These are phyloP conservation scores for Cylindrotheca closterium DNA, from an alignment of 108 stramenopile genomes.

Conservation along the genomic window DNA sequence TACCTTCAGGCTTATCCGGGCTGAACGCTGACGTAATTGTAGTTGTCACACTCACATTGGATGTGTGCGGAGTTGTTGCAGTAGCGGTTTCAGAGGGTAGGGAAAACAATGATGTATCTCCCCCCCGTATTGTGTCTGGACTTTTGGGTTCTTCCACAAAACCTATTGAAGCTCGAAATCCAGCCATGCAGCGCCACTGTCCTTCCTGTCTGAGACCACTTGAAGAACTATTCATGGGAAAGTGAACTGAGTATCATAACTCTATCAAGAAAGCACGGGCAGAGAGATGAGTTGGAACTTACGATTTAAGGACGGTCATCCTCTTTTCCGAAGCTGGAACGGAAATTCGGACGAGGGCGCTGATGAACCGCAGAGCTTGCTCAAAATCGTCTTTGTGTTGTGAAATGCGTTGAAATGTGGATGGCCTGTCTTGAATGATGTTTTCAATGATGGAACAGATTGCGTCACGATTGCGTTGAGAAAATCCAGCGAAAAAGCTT, in stretches of 20 bases:
- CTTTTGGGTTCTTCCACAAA: slow-evolving; percentile 32
- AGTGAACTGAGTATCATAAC: neutral
- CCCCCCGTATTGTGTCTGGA: slow-evolving; percentile 38
- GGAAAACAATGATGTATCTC: slow-evolving; percentile 57
- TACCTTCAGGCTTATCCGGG: slow-evolving; percentile 9
- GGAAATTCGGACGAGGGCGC: neutral
- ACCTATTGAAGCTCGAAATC: slow-evolving; percentile 30
- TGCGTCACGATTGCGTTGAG: neutral
- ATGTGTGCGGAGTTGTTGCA: slow-evolving; percentile 48
- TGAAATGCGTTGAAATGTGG: neutral
- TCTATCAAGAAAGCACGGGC: too few species aligned
- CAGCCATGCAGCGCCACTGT: slow-evolving; percentile 18
- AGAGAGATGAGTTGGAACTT: too few species aligned
- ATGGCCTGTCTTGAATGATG: neutral
- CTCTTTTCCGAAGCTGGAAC: neutral
- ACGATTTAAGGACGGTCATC: neutral
- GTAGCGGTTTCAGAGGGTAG: slow-evolving; percentile 45
- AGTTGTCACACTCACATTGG: slow-evolving; percentile 49
- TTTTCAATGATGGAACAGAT: neutral
- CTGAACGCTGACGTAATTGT: slow-evolving; percentile 35
- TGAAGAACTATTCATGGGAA: neutral
- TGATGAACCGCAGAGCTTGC: neutral
- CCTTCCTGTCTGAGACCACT: neutral
- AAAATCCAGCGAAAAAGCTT: slow-evolving; percentile 11
- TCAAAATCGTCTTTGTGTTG: neutral